These are phyloP conservation scores for Hypoxylon cercidicola DNA, from an alignment of 495 filamentous ascomycete species.

Conservation along the genomic window DNA sequence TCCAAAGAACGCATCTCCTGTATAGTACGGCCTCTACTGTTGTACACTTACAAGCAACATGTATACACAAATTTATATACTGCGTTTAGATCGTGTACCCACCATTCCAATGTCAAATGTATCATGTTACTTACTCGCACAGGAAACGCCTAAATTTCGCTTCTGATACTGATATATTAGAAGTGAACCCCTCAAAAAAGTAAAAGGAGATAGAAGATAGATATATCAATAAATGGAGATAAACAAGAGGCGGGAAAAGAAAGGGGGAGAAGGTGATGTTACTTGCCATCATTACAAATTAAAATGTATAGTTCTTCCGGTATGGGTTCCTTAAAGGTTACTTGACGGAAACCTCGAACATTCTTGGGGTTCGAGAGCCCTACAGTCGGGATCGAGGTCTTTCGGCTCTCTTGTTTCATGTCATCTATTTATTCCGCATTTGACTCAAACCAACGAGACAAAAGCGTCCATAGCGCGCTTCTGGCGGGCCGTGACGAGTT, in stretches of 20 bases:
- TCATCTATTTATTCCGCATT: not conserved
- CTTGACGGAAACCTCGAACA: conserved; percentile 1
- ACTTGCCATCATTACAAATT: conserved; percentile 1
- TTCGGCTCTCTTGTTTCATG: conserved; percentile 5
- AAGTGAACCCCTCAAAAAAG: not conserved
- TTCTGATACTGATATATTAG: not conserved
- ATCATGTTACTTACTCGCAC: not conserved
- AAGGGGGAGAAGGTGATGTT: not conserved
- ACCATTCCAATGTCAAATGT: not conserved
- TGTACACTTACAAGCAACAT: conserved; percentile 12
- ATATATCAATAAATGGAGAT: not conserved
- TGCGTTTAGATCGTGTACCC: not conserved
- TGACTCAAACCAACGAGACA: not conserved
- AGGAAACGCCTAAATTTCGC: not conserved
- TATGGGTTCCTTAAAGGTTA: not conserved
- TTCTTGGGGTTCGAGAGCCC: not conserved
- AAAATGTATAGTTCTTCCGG: not conserved
- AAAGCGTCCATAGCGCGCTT: not conserved
- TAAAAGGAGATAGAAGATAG: not conserved
- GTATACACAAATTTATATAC: conserved; percentile 1
- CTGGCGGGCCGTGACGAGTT: not conserved
- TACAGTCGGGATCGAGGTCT: not conserved
- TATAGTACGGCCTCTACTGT: conserved; percentile 32
- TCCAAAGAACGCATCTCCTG: conserved; percentile 33
- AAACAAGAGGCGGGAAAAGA: not conserved